Percentiles rank a stretch among this genome's conserved stretches.
Conservation (phyloP, 2,329 filamentous ascomycete genomes). For the Trichoderma koningiopsis region DNA sequence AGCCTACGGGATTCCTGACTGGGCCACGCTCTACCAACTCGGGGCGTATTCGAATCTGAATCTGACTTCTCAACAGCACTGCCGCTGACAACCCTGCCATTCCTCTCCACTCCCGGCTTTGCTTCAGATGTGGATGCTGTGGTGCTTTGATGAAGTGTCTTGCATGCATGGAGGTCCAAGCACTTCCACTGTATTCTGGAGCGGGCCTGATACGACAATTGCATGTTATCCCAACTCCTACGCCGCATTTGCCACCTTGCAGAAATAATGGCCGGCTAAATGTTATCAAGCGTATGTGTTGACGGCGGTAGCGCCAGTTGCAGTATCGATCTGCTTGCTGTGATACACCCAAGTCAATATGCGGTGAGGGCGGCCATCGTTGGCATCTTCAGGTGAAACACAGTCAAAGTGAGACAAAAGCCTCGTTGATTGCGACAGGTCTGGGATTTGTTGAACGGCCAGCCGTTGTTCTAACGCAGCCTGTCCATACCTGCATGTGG, state of each 20-base stretch:
- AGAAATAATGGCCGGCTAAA: constrained; percentile 5
- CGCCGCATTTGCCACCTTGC: constrained; percentile 7
- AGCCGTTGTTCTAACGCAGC: background rate
- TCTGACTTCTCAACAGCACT: background rate
- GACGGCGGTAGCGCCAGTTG: background rate
- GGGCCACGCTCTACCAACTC: background rate
- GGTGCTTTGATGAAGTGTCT: background rate
- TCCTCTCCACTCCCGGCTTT: background rate
- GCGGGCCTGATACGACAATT: constrained; percentile 16
- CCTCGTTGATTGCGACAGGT: background rate
- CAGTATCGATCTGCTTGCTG: background rate
- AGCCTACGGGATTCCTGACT: background rate
- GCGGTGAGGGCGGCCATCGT: constrained; percentile 8
- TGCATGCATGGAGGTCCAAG: background rate
- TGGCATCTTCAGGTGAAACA: background rate
- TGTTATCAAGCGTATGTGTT: background rate
- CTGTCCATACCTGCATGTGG: background rate
- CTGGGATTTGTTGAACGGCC: background rate
- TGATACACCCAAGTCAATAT: background rate
- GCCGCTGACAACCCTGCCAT: background rate
- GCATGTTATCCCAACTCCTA: background rate
- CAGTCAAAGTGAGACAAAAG: background rate
- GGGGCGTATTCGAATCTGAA: background rate
- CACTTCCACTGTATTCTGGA: background rate
- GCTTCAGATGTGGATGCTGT: background rate